Evolutionary conservation across 176 grass and related monocot species (phyloP).

Genomic region (Leersia perrieri): DNA sequence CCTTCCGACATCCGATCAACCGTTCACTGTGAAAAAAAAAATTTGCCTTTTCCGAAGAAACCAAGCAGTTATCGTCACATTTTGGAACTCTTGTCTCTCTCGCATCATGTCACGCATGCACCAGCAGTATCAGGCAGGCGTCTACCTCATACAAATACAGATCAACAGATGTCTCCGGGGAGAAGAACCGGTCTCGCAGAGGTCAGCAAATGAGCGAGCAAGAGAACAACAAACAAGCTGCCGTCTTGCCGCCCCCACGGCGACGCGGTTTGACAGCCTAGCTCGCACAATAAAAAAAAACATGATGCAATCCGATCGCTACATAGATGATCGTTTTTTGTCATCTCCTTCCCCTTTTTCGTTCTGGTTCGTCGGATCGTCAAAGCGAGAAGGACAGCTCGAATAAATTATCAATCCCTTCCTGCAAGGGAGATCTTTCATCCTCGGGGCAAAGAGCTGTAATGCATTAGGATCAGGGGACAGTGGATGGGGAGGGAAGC

Average conservation of each 20-base stretch:
- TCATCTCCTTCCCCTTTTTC: not conserved
- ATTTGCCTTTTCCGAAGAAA: too few species aligned
- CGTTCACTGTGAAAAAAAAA: too few species aligned
- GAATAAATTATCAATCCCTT: conserved; percentile 23
- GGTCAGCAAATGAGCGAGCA: conserved; percentile 31
- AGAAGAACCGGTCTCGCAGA: conserved; percentile 37
- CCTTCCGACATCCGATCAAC: too few species aligned
- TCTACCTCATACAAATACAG: conserved; percentile 22
- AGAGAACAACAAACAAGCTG: conserved; percentile 38
- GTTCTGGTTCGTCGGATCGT: conserved; percentile 29
- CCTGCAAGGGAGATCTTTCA: conserved; percentile 22
- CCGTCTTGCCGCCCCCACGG: conserved; percentile 15
- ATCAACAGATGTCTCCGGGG: conserved; percentile 21
- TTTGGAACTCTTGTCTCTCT: not conserved
- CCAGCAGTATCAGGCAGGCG: not conserved
- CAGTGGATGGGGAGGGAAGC: conserved; percentile 43
- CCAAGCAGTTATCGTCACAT: too few species aligned
- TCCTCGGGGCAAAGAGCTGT: conserved; percentile 49
- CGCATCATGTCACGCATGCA: not conserved
- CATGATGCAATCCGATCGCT: conserved; percentile 19
- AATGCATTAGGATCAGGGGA: conserved; percentile 41
- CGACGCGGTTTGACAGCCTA: conserved; percentile 61
- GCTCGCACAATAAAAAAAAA: conserved; percentile 34
- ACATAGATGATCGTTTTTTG: not conserved
- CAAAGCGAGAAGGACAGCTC: conserved; percentile 44